These are phyloP conservation scores for Trypanosoma rangeli DNA, from an alignment of 208 protist species.

Conservation along the genomic window DNA sequence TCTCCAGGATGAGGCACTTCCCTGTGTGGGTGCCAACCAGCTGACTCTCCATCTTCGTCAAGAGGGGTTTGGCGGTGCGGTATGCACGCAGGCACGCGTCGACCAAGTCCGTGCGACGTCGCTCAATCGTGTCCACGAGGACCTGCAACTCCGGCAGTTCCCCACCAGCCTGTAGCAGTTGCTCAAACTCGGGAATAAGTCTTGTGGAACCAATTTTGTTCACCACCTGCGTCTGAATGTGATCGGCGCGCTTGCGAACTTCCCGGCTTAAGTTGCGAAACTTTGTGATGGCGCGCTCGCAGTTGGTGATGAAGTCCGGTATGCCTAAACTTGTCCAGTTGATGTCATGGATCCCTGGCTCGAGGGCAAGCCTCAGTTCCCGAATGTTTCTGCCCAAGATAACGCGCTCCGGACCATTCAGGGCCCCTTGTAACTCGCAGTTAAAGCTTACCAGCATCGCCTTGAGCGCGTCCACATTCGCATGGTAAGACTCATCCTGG, in stretches of 20 bases:
- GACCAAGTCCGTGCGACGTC: conserved; percentile 67
- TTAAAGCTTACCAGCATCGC: conserved; percentile 93
- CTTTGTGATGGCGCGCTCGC: conserved; percentile 94
- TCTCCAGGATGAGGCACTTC: conserved; percentile 81
- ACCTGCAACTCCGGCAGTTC: conserved; percentile 92
- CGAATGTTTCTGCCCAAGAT: conserved; percentile 90
- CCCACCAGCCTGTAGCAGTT: conserved; percentile 74
- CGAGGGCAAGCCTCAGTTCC: conserved; percentile 88
- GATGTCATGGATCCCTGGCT: conserved; percentile 94
- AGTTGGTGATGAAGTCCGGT: conserved; percentile 93
- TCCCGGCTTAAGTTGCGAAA: conserved; percentile 96
- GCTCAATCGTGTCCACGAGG: conserved; percentile 92
- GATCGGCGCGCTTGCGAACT: conserved; percentile 95
- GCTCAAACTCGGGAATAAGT: conserved; percentile 80
- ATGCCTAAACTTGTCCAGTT: conserved; percentile 99
- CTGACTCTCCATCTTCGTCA: conserved; percentile 96
- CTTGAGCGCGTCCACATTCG: conserved; percentile 94
- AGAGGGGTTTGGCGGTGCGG: conserved; percentile 91
- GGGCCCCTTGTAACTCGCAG: conserved; percentile 67
- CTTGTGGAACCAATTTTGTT: conserved; percentile 87
- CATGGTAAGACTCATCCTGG: conserved; percentile 97
- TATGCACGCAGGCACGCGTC: conserved; percentile 93
- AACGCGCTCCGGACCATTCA: conserved; percentile 89
- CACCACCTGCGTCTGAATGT: conserved; percentile 92
- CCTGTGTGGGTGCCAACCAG: conserved; percentile 92